Conservation (phyloP, 2,329 filamentous ascomycete genomes). For the Kalmusia sp. region DNA sequence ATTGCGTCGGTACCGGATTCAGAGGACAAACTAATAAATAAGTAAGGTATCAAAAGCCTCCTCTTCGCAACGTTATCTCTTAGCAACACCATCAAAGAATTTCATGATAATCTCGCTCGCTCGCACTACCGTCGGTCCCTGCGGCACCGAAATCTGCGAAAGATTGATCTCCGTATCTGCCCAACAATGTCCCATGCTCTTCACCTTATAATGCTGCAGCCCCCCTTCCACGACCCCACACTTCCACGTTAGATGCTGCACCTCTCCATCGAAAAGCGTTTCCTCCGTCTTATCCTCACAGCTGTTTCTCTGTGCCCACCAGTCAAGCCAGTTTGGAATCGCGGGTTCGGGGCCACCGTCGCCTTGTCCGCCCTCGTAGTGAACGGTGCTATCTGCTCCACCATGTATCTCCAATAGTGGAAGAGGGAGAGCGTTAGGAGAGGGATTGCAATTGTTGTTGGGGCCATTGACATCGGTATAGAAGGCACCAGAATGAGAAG, state of each 20-base stretch:
- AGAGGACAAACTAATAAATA: too few relatives aligned
- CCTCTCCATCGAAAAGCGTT: conserved; percentile 47
- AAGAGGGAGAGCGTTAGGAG: conserved; percentile 37
- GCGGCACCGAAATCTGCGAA: conserved; percentile 50
- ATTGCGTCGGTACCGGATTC: too few relatives aligned
- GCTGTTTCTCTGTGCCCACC: conserved; percentile 52
- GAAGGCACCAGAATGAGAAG: conserved; percentile 55
- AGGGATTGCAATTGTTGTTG: conserved; percentile 49
- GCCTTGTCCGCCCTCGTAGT: conserved; percentile 53
- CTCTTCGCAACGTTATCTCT: too few relatives aligned
- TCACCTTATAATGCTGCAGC: conserved; percentile 56
- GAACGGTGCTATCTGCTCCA: conserved; percentile 55
- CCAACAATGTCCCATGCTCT: conserved; percentile 56
- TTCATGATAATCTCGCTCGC: conserved; percentile 54
- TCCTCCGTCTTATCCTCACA: conserved; percentile 43
- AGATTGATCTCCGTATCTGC: conserved; percentile 55
- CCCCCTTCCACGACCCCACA: conserved; percentile 46
- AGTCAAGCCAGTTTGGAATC: conserved; percentile 51
- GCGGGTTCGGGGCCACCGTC: conserved; percentile 54
- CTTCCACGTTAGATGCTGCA: conserved; percentile 54
- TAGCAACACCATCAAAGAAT: conserved; percentile 52
- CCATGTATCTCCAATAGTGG: conserved; percentile 62
- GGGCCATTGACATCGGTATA: conserved; percentile 53
- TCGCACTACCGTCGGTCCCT: conserved; percentile 52
- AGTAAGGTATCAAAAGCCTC: too few relatives aligned